phyloP scores from a whole-genome alignment of 345 rosid genomes.

The Conringia planisiliqua region DNA sequence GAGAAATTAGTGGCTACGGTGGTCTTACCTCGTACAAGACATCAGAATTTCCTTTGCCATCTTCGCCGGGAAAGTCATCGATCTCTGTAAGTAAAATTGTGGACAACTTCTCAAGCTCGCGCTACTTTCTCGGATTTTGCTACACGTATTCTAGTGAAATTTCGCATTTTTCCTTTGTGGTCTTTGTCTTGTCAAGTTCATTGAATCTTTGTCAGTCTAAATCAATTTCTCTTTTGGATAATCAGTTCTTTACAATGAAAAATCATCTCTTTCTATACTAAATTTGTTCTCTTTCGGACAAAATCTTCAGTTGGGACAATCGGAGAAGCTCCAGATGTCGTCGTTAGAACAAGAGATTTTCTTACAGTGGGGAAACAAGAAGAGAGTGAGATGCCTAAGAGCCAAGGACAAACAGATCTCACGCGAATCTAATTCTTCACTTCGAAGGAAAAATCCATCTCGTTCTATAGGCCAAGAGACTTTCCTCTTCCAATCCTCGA shows the following conservation, averaged over 20 bases:
- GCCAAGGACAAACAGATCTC: constrained; percentile 51
- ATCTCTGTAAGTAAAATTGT: background rate
- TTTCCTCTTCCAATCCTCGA: constrained; percentile 35
- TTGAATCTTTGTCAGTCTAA: background rate
- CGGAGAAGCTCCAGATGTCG: constrained; percentile 7
- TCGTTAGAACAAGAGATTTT: constrained; percentile 47
- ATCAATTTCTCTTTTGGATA: background rate
- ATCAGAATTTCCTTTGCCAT: background rate
- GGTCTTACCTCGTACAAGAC: background rate
- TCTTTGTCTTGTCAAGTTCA: background rate
- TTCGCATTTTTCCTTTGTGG: background rate
- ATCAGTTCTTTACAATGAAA: background rate
- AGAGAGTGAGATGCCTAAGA: constrained; percentile 76
- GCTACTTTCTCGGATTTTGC: background rate
- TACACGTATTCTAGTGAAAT: background rate
- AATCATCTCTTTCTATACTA: background rate
- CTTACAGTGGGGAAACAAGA: constrained; percentile 84
- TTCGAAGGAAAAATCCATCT: constrained; percentile 40
- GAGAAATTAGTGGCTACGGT: background rate
- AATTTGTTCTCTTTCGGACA: background rate
- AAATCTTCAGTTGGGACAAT: background rate
- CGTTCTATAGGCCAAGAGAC: constrained; percentile 39
- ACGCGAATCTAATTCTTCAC: constrained; percentile 30
- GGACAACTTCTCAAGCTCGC: background rate
- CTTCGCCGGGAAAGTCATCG: background rate